phyloP scores from a whole-genome alignment of 2,329 filamentous ascomycete genomes.

The Cladophialophora bantiana region DNA sequence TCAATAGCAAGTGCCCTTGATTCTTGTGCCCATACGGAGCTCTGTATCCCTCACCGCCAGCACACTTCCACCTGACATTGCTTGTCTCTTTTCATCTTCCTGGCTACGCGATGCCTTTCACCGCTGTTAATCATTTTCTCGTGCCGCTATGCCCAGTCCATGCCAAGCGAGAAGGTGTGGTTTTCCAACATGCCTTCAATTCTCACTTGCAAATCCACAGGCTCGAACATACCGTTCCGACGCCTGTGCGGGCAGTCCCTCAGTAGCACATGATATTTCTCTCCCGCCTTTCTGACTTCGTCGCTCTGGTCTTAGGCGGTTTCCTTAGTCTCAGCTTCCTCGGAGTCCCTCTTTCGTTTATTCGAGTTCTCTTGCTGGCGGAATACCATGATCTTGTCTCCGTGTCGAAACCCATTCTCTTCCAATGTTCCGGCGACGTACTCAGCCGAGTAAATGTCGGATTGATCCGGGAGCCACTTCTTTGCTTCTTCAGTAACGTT shows the following conservation, averaged over 20 bases:
- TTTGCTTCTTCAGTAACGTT: not conserved
- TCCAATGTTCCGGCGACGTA: constrained; percentile 12
- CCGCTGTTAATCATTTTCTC: not conserved
- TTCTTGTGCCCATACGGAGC: not conserved
- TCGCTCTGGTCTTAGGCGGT: not conserved
- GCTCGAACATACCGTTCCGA: not conserved
- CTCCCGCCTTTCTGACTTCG: not conserved
- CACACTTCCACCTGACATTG: not conserved
- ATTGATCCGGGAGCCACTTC: constrained; percentile 13
- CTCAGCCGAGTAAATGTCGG: constrained; percentile 14
- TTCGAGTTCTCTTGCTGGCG: not conserved
- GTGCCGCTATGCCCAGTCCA: not conserved
- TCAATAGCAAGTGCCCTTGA: not conserved
- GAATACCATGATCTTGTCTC: constrained; percentile 16
- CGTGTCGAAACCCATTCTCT: constrained; percentile 18
- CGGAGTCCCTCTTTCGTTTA: not conserved
- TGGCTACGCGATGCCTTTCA: not conserved
- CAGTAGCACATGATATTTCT: not conserved
- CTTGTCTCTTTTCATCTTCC: not conserved
- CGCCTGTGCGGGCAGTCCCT: not conserved
- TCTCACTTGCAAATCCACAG: not conserved
- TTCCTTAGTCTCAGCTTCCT: not conserved
- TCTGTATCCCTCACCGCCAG: not conserved
- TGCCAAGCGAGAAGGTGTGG: not conserved
- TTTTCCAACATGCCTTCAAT: not conserved